These are phyloP conservation scores for Leptoxyphium fumago DNA, from an alignment of 2,329 filamentous ascomycete genomes.

Conservation along the genomic window DNA sequence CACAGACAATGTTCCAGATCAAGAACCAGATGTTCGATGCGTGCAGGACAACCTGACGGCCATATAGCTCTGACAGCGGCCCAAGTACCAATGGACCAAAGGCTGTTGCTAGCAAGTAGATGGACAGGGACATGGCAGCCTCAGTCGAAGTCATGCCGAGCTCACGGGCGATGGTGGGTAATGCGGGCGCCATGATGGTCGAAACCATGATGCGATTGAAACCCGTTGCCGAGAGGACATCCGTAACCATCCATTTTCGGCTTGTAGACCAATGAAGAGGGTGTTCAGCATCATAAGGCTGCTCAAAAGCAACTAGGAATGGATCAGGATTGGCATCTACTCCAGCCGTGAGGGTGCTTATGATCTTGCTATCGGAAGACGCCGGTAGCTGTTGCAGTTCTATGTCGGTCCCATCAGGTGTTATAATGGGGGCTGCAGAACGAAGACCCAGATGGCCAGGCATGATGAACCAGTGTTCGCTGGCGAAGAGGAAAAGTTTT, in stretches of 20 bases:
- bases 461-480: no score
- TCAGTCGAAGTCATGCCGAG: conserved; percentile 7
- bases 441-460: no score
- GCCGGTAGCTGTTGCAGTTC: no score
- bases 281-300: conserved; percentile 20
- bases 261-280: conserved; percentile 26
- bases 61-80: conserved; percentile 31
- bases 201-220: conserved; percentile 39
- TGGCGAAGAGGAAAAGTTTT: no score
- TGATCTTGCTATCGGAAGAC: no score
- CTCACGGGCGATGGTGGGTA: conserved; percentile 5
- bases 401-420: no score
- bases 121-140: conserved; percentile 8
- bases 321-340: conserved; percentile 1
- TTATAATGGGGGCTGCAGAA: no score
- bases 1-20: conserved; percentile 35
- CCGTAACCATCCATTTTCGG: conserved; percentile 36
- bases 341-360: no score
- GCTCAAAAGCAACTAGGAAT: conserved; percentile 6
- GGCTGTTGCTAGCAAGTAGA: conserved; percentile 9
- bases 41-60: conserved; percentile 28
- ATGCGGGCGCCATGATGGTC: conserved; percentile 37
- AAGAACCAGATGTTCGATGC: conserved; percentile 36
- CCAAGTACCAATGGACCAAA: conserved; percentile 9
- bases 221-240: conserved; percentile 34